Percentiles rank a stretch among this genome's conserved stretches.
These are phyloP conservation scores for Aspergillus sp. DNA, from an alignment of 2,329 filamentous ascomycete species.

Conservation along the genomic window DNA sequence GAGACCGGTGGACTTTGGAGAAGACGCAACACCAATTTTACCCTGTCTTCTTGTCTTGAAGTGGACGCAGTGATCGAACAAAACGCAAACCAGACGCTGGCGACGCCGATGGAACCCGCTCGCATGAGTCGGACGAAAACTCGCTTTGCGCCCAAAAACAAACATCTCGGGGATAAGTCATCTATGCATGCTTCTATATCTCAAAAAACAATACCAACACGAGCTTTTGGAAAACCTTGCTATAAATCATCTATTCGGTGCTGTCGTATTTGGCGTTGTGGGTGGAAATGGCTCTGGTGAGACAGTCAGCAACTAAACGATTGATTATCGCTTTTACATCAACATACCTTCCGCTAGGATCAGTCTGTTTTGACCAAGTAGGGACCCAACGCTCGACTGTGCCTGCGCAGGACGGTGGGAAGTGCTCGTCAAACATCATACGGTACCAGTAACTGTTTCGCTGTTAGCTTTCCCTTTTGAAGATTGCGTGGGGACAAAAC, in stretches of 20 bases:
- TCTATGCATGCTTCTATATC: slow-evolving; percentile 30
- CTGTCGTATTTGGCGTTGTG: slow-evolving; percentile 73
- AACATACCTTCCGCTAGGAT: slow-evolving; percentile 83
- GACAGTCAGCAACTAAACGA: slow-evolving; percentile 8
- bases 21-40: slow-evolving; percentile 12
- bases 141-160: slow-evolving; percentile 17
- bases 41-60: slow-evolving; percentile 7
- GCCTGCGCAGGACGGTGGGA: slow-evolving; percentile 84
- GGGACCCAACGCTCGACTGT: slow-evolving; percentile 97
- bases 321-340: background rate
- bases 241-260: slow-evolving; percentile 34
- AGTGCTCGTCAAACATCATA: slow-evolving; percentile 98
- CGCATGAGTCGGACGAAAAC: slow-evolving; percentile 11
- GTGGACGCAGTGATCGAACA: slow-evolving; percentile 2
- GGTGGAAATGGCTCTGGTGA: slow-evolving; percentile 67
- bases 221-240: slow-evolving; percentile 15
- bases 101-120: slow-evolving; percentile 6
- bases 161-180: slow-evolving; percentile 20
- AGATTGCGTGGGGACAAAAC: background rate
- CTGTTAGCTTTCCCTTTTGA: slow-evolving; percentile 17
- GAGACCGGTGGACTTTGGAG: background rate
- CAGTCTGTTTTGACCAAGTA: slow-evolving; percentile 94
- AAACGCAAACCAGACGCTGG: slow-evolving; percentile 11
- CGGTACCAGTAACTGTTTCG: slow-evolving; percentile 84
- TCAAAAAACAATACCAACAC: slow-evolving; percentile 17